Evolutionary conservation across 495 filamentous ascomycete genomes (phyloP), one percentile per base, ranked within the genome.

Genomic region (Cercophora sp.): DNA sequence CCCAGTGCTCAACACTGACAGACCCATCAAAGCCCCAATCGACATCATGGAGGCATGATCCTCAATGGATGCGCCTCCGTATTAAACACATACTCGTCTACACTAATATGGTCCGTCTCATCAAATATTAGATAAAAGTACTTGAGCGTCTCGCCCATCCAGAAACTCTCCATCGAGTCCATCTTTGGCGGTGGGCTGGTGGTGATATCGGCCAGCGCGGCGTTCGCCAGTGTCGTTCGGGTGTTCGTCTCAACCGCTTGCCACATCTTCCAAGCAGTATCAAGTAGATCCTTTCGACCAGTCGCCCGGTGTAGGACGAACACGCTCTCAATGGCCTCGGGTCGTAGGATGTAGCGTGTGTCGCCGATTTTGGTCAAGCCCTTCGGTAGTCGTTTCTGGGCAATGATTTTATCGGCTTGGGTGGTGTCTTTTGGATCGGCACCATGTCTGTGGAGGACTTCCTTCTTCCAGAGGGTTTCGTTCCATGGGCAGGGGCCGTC

Each of bases 11-110:
- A n/a, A n/a, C n/a, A n/a, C n/a, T n/a, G n/a, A n/a, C n/a, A n/a
- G n/a, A n/a, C n/a, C n/a, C n/a, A n/a, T n/a, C n/a, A n/a, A n/a
- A n/a, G n/a, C n/a, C n/a, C n/a, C n/a, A n/a, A n/a, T n/a, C 29
- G 13, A 32, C 29, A 13, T 32, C 13, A 32, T 6, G 29, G 13
- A 32, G 13, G 8, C 29, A 32, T 32, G 29, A 43, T 61, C 52
- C 59, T 63, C 16, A 96, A 79, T 2, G 85, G 81, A 69, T 94
- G 90, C 1, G 87, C 90, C 70, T 94, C 90, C 1, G 89, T 94
- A 66, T 93, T 96, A 51, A 93, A 80, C 0, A 96, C 85, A 39
- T 87, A 79, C 15, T 88, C 74, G 52, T 88, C 83, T 59, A 94
- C 68, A 65, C 79, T 88, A 24, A 91, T 73, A 27, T 82, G 57